Evolutionary conservation across 1,139 yeast genomes (phyloP), one percentile per base, ranked within the genome.

Genomic region (Arxiozyma slooffiae): DNA sequence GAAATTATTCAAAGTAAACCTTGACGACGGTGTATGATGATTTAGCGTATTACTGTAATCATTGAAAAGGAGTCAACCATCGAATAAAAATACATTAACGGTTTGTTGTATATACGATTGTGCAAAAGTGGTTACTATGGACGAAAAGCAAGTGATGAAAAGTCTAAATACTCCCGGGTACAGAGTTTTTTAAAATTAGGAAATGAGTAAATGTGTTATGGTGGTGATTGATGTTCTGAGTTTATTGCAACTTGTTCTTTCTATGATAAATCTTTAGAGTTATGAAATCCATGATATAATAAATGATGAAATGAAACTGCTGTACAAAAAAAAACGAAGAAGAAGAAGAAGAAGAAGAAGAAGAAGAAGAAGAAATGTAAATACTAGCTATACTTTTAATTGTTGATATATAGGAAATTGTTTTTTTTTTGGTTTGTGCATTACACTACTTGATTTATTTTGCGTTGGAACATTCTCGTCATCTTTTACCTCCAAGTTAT

Each of bases 1-100:
- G 1, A 54, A 54, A 23, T 41, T 64, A 6, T 64, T 71, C 22
- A 70, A 71, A 47, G 69, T 73, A 40, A 78, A 83, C 49, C 70
- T 90, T 1, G 92, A 90, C 0, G 97, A 97, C 7, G 98, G 98
- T 1, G 97, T 90, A 2, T 92, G 98, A 97, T 72, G 96, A 57
- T 73, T 92, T 51, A 70, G 81, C 1, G 96, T 96, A 2, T 71
- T 77, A 39, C 82, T 83, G 0, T 51, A 55, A 1, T 57, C 57
- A 2, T 61, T 63, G 14, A 77, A 75, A 49, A 53, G 7, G 4
- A 30, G 7, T 7, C 59, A 34, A 54, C 53, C 4, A 59, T 26
- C 23, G 20, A 47, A 6, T 4, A 16, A 17, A 1, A 64, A 75
- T 48, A 64, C 78, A 52, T 71, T 90, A 0, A 70, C 90, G 49